Conservation (phyloP, 2,329 filamentous ascomycete genomes). For the Rasamsonia emersonii region DNA sequence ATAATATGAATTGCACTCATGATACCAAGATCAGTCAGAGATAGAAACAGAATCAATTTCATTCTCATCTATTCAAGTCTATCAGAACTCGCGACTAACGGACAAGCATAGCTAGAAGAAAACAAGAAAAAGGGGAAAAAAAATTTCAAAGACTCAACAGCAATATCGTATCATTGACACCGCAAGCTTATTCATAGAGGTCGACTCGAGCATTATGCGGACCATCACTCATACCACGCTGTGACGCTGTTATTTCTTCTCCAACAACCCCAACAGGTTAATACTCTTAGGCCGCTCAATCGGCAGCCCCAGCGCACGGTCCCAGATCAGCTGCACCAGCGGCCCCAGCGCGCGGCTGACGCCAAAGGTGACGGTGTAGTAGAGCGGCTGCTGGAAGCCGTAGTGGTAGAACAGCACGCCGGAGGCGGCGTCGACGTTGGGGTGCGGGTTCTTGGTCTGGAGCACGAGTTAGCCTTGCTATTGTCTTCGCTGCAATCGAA, state of each 20-base stretch:
- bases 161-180: neutral
- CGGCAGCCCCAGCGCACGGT: conserved; percentile 82
- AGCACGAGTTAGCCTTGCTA: conserved; percentile 2
- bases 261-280: conserved; percentile 73
- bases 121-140: too few species aligned
- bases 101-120: too few species aligned
- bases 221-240: too few species aligned
- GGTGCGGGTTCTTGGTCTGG: conserved; percentile 89
- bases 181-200: neutral
- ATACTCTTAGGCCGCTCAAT: conserved; percentile 99
- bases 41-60: too few species aligned
- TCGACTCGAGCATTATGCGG: neutral
- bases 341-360: conserved; percentile 69
- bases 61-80: too few species aligned
- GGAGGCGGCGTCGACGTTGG: conserved; percentile 89
- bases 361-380: conserved; percentile 71
- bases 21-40: too few species aligned
- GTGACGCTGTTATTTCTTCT: conserved; percentile 44
- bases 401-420: conserved; percentile 98
- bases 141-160: too few species aligned
- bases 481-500: conserved; percentile 4
- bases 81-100: too few species aligned
- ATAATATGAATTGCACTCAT: too few species aligned
- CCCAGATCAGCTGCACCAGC: conserved; percentile 91
- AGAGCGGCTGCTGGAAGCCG: conserved; percentile 92